A percentile compares a stretch with the other conserved stretches of the same genome.
These are phyloP conservation scores for Penicillium brasilianum DNA, from an alignment of 2,329 filamentous ascomycete genomes.

Conservation along the genomic window DNA sequence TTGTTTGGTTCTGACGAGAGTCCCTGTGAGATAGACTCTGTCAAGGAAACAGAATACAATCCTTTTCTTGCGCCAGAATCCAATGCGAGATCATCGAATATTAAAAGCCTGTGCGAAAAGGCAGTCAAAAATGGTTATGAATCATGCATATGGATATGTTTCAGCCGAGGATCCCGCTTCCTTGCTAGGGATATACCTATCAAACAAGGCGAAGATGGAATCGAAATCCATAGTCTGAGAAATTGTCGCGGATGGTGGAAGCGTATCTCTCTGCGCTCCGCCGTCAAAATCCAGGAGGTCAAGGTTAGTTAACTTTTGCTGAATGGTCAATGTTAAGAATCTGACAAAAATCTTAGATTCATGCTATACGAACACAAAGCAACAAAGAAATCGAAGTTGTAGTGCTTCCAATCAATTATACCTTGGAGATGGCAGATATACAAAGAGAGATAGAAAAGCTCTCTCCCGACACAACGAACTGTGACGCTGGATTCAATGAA, in stretches of 20 bases:
- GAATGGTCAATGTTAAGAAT: slow-evolving; percentile 6
- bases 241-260: slow-evolving; percentile 10
- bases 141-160: slow-evolving; percentile 10
- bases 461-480: too few relatives aligned
- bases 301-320: slow-evolving; percentile 8
- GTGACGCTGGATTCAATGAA: too few relatives aligned
- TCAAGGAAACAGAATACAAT: not conserved
- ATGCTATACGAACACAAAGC: slow-evolving; percentile 9
- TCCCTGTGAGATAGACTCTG: slow-evolving; percentile 3
- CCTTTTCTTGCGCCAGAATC: not conserved
- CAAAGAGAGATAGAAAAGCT: too few relatives aligned
- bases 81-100: slow-evolving; percentile 10
- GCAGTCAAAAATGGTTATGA: slow-evolving; percentile 9
- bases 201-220: slow-evolving; percentile 7
- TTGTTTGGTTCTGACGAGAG: not conserved
- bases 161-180: slow-evolving; percentile 10
- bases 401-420: not conserved
- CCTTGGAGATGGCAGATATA: too few relatives aligned
- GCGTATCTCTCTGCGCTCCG: slow-evolving; percentile 8
- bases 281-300: slow-evolving; percentile 12
- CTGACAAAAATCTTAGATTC: slow-evolving; percentile 5
- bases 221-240: slow-evolving; percentile 7
- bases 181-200: slow-evolving; percentile 8
- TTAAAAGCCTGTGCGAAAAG: slow-evolving; percentile 8
- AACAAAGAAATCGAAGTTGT: slow-evolving; percentile 11